Evolutionary conservation across 2,329 filamentous ascomycete species (phyloP), one percentile per base, ranked within the genome.

Genomic region (Penicillium aurantiogriseum): DNA sequence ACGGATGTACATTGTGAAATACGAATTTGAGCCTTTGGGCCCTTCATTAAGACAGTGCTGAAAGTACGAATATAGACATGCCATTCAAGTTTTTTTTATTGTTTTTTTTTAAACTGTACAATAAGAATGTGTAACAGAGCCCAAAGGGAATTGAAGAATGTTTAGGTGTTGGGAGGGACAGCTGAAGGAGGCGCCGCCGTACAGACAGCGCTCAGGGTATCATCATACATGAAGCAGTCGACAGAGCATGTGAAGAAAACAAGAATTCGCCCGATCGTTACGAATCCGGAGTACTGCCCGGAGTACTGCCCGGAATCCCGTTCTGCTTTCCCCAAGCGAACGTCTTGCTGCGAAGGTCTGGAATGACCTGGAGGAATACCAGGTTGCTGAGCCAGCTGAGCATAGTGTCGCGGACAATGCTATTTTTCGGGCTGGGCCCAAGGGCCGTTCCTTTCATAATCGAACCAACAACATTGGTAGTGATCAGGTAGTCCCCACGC

Each of bases 401-500:
- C 48, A 85, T 57, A 2, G 82, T 84, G 63, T 87, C 84, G 17
- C 79, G 66, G 11, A 86, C 62, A 57, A 80, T 71, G 38, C 77
- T 80, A 61, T 85, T 82, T 60, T 81, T 79, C 29, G 80, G 79
- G 62, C 80, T 83, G 35, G 80, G 78, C 5, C 81, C 81, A 59
- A 85, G 69, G 27, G 76, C 71, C 27, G 77, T 76, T 21, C 83
- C 88, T 64, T 88, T 86, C 85, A 97, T 88, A 57, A 91, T 68
- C 55, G 84, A 76, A 1, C 89, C 90, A 46, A 96, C 71, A 61
- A 87, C 85, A 58, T 86, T 88, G 11, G 92, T 90, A 0, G 90
- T 88, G 44, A 96, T 84, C 67, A 91, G 81, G 73, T 90, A 93
- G 25, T 94, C 81, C 0, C 93, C 94, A 36, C 78, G 85, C 74